A percentile compares a stretch with the other conserved stretches of the same genome.
Conservation (phyloP, 306 rosid genomes). For the Comarum palustre region DNA sequence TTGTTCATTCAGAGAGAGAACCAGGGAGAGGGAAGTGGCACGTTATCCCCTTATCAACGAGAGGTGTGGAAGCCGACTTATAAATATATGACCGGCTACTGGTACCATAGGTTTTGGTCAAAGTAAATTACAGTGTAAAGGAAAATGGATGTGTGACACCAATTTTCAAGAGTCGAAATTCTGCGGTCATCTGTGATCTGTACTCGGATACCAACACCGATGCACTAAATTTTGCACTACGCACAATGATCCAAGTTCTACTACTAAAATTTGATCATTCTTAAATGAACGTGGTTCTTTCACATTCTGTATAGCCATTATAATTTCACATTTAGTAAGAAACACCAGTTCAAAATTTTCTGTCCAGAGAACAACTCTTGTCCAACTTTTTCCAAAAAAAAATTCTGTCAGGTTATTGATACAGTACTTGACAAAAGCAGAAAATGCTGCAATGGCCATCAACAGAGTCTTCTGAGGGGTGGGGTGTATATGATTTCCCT, state of each 20-base stretch:
- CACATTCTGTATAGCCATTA: not conserved
- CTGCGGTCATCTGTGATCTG: not conserved
- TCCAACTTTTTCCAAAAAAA: not conserved
- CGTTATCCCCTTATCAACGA: constrained; percentile 13
- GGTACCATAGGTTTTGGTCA: not conserved
- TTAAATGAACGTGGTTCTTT: not conserved
- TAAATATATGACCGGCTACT: constrained; percentile 13
- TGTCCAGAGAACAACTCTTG: not conserved
- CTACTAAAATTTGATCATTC: not conserved
- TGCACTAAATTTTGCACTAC: too few relatives aligned
- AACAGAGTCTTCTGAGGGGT: not conserved
- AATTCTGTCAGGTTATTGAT: constrained; percentile 12
- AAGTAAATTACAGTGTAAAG: not conserved
- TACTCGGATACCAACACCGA: too few relatives aligned
- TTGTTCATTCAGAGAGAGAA: not conserved
- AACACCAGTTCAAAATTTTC: not conserved
- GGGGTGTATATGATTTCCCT: not conserved
- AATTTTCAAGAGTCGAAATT: not conserved
- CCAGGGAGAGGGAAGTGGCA: not conserved
- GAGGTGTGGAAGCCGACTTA: constrained; percentile 10
- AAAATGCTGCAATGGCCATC: not conserved
- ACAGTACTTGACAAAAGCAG: not conserved
- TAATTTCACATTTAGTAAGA: not conserved
- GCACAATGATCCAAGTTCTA: not conserved
- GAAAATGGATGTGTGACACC: not conserved